Conservation (phyloP, 495 filamentous ascomycete species). For the Daldinia caldariorum region DNA sequence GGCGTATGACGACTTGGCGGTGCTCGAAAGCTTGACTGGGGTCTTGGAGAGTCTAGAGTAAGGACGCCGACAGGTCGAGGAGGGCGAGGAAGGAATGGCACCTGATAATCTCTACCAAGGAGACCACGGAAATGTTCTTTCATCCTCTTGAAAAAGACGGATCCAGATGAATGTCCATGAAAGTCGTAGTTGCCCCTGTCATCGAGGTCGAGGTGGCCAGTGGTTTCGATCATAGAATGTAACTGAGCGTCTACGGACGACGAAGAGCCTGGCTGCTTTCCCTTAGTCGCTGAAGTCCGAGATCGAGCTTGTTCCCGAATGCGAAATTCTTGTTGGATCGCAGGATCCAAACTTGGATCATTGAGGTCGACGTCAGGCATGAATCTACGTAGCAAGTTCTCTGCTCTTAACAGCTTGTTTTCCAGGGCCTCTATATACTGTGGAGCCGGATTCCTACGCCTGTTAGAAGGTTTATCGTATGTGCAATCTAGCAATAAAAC, state of each 20-base stretch:
- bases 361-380: conserved; percentile 86
- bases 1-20: conserved; percentile 68
- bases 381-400: conserved; percentile 79
- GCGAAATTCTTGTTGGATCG: conserved; percentile 67
- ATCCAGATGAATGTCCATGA: conserved; percentile 90
- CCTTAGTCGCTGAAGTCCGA: conserved; percentile 49
- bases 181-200: conserved; percentile 95
- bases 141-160: conserved; percentile 85
- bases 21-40: conserved; percentile 62
- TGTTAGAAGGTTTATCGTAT: conserved; percentile 97
- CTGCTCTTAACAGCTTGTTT: conserved; percentile 81
- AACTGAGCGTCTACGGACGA: conserved; percentile 72
- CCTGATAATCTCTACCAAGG: conserved; percentile 64
- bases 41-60: conserved; percentile 76
- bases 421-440: conserved; percentile 96
- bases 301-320: conserved; percentile 57
- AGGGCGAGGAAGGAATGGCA: conserved; percentile 59
- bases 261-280: conserved; percentile 52
- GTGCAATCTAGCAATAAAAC: conserved; percentile 77
- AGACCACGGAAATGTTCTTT: conserved; percentile 78
- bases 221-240: conserved; percentile 93
- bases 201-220: conserved; percentile 88
- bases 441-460: conserved; percentile 91
- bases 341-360: conserved; percentile 80
- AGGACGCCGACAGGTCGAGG: conserved; percentile 51